Conservation (phyloP, 257 asterid species). For the Fraxinus americana region DNA sequence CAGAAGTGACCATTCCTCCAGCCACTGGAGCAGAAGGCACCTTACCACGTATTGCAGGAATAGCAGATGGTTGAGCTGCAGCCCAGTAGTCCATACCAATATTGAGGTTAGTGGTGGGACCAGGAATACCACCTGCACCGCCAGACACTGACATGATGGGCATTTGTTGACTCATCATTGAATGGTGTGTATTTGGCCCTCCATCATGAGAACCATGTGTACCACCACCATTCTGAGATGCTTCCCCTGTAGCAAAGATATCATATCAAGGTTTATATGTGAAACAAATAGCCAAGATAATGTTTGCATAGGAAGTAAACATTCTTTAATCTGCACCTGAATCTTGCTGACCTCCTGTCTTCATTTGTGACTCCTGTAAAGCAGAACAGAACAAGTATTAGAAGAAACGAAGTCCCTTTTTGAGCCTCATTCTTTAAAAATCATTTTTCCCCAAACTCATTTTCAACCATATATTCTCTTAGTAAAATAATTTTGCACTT, state of each 20-base stretch:
- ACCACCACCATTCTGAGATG: constrained; percentile 64
- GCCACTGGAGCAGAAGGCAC: constrained; percentile 62
- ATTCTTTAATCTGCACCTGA: constrained; percentile 45
- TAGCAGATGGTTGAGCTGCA: constrained; percentile 54
- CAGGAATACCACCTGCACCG: constrained; percentile 65
- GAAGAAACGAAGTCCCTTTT: background rate
- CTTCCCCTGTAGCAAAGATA: constrained; percentile 49
- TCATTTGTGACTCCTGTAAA: constrained; percentile 59
- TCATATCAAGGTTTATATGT: constrained; percentile 17
- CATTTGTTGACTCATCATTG: constrained; percentile 52
- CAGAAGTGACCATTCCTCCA: constrained; percentile 60
- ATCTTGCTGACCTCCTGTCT: constrained; percentile 63
- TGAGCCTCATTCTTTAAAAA: no score
- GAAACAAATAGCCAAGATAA: constrained; percentile 16
- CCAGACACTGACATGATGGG: constrained; percentile 58
- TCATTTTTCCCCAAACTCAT: no score
- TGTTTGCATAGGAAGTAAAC: background rate
- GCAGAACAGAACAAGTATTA: constrained; percentile 17
- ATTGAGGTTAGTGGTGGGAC: constrained; percentile 87
- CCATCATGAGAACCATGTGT: constrained; percentile 73
- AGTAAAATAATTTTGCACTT: no score
- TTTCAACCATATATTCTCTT: no score
- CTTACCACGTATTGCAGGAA: constrained; percentile 73
- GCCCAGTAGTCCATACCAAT: constrained; percentile 96
- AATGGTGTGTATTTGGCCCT: constrained; percentile 46